Base-by-base conservation (phyloP, 306 rosid species). In the Sicyos baderoa region DNA sequence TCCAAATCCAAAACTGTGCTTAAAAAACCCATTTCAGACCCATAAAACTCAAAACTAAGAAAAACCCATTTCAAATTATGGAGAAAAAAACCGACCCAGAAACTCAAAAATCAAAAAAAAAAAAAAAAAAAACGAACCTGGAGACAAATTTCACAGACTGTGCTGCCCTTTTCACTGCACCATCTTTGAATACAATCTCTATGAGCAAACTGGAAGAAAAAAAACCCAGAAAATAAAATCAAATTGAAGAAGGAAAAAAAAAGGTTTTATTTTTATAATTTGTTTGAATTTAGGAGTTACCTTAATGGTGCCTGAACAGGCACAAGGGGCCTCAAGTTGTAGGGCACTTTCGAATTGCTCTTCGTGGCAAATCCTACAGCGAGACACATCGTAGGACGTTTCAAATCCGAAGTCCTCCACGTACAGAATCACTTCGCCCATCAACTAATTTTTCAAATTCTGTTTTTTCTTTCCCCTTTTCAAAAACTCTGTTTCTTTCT, bases 131-230 rank as follows among this genome's bases (percentile, higher is more conserved):
- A 63, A 17, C 54, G 61, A 54, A 94, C 99, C 96, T 88, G 97
- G 63, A 94, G 99, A 74, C 99, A 94, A 51, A 94, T 82, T 85
- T 94, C 99, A 71, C 99, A 94, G 15, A 63, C 83, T 21, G 90
- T 90, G 59, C 78, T 85, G 78, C 97, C 96, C 69, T 94, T 94
- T 79, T 94, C 99, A 77, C 81, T 71, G 70, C 99, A 94, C 99
- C 99, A 94, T 74, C 90, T 88, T 79, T 94, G 99, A 81, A 94
- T 84, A 74, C 99, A 94, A 84, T 88, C 97, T 81, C 99, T 85
- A 66, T 94, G 99, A 12, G 99, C 99, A 71, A 86, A 94, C 99
- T 94, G 83, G n/a, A n/a, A 6, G 6, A 32, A 35, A 35, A 1
- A 35, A 35, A 35, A 35, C 42, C 7, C 8, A 35, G 3, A 2